Base-by-base conservation (phyloP, 2,329 filamentous ascomycete species). In the Aspergillus spinulosporus region DNA sequence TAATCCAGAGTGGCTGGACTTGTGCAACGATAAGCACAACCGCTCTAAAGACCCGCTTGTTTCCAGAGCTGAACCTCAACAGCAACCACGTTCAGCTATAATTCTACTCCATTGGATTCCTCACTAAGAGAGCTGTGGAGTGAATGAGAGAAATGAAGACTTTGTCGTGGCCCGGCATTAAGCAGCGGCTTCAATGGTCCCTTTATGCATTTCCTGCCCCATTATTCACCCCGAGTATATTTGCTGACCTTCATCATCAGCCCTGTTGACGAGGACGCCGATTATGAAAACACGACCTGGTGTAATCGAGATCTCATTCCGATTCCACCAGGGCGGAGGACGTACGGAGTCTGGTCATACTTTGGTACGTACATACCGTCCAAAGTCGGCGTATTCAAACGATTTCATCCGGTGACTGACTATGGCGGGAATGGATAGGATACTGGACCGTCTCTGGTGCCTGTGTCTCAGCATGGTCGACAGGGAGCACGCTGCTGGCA, bases 231-330 rank as follows among this genome's bases (percentile, higher is more conserved):
- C 7, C 2, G 2, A 28, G 12, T 15, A 9, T 28, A 2, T 5
- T 26, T 21, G 28, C 29, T 44, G 9, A 52, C 28, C 3, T 34
- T 7, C 8, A 11, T 21, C n/a, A 37, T 45, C 4, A 52, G 49
- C 21, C 49, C 49, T 11, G 49, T 52, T 11, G 52, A 54, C n/a
- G 52, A 54, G 21, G 37, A 54, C 21, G 52, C 52, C 5, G 45
- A 54, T 3, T 54, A 54, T 21, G 52, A 54, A 39, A 54, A 54
- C 14, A 54, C 52, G 1, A 49, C 52, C 3, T 58, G 56, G 56
- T 50, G 42, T 2, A 58, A 58, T 21, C 46, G 51, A 1, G 56
- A 58, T 15, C 28, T 58, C 28, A 58, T 54, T 3, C 56, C 51
- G 0, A 54, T 54, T 14, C 47, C 51, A 5, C 40, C 46, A 31